phyloP scores from a whole-genome alignment of 1,284 basidiomycete genomes.

The Trametes pubescens region DNA sequence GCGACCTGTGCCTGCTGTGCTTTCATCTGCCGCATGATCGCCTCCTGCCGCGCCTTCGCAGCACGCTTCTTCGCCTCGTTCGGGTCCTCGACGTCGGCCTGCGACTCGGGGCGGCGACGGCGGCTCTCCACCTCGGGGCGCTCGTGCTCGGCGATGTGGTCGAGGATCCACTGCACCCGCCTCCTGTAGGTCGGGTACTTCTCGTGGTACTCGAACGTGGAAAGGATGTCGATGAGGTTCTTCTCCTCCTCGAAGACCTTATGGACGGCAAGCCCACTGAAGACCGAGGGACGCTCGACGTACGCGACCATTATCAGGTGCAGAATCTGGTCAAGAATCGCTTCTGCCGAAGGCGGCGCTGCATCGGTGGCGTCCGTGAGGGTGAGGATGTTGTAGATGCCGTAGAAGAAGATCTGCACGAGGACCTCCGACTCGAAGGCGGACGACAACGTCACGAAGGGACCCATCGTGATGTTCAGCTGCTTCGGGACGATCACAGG shows the following conservation, averaged over 20 bases:
- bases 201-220: constrained; percentile 77
- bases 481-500: constrained; percentile 81
- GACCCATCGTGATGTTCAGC: constrained; percentile 70
- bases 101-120: constrained; percentile 52
- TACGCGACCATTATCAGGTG: constrained; percentile 88
- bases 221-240: constrained; percentile 77
- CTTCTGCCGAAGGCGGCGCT: constrained; percentile 79
- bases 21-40: constrained; percentile 94
- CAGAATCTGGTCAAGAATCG: constrained; percentile 88
- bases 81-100: constrained; percentile 54
- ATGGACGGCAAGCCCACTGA: constrained; percentile 64
- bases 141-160: constrained; percentile 61
- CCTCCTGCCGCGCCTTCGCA: constrained; percentile 86
- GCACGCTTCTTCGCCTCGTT: constrained; percentile 80
- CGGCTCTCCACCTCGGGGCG: constrained; percentile 63
- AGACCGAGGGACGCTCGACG: constrained; percentile 69
- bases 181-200: constrained; percentile 75
- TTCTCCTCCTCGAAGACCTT: constrained; percentile 66
- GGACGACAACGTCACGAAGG: constrained; percentile 67
- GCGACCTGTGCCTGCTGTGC: constrained; percentile 89
- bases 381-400: constrained; percentile 73
- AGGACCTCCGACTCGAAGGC: constrained; percentile 75
- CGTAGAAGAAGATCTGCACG: constrained; percentile 81
- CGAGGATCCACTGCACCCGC: constrained; percentile 80
- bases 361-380: constrained; percentile 64